These are phyloP conservation scores for Diplocarpon mali DNA, from an alignment of 2,329 filamentous ascomycete genomes.

Conservation along the genomic window DNA sequence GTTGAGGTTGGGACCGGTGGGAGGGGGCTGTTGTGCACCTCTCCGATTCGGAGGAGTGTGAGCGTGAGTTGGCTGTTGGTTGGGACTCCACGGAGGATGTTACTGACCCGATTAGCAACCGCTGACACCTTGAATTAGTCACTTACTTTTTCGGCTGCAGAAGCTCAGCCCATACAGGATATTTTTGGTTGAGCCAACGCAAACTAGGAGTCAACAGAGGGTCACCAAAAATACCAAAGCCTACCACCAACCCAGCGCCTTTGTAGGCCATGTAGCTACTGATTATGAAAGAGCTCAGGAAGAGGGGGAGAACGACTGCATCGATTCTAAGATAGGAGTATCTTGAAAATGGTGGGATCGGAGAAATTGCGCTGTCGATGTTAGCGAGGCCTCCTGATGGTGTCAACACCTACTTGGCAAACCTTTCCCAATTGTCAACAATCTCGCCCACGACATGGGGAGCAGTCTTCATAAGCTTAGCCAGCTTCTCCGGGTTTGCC, in stretches of 20 bases:
- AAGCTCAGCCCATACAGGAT: slow-evolving; percentile 64
- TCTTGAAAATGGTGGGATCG: slow-evolving; percentile 42
- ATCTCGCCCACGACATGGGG: slow-evolving; percentile 35
- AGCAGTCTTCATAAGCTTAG: slow-evolving; percentile 2
- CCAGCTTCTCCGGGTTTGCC: slow-evolving; percentile 9
- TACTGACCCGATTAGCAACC: slow-evolving; percentile 26
- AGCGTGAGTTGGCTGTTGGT: slow-evolving; percentile 78
- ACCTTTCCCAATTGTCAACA: slow-evolving; percentile 40
- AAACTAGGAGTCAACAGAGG: slow-evolving; percentile 55
- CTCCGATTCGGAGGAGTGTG: slow-evolving; percentile 70
- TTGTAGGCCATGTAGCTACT: slow-evolving; percentile 55
- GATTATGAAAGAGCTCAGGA: slow-evolving; percentile 41
- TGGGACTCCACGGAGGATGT: slow-evolving; percentile 67
- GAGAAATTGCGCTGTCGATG: slow-evolving; percentile 7
- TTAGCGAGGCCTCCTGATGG: background rate
- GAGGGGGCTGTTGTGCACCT: slow-evolving; percentile 68
- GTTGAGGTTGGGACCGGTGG: slow-evolving; percentile 46
- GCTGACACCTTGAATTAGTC: background rate
- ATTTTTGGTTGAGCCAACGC: slow-evolving; percentile 44
- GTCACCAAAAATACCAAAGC: slow-evolving; percentile 70
- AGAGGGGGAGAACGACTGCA: slow-evolving; percentile 38
- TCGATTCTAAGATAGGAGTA: slow-evolving; percentile 43
- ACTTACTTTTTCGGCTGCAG: slow-evolving; percentile 36
- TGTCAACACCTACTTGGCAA: slow-evolving; percentile 30
- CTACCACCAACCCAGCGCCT: slow-evolving; percentile 50